Conservation (phyloP, 1,139 yeast species). For the Candida sp. region DNA sequence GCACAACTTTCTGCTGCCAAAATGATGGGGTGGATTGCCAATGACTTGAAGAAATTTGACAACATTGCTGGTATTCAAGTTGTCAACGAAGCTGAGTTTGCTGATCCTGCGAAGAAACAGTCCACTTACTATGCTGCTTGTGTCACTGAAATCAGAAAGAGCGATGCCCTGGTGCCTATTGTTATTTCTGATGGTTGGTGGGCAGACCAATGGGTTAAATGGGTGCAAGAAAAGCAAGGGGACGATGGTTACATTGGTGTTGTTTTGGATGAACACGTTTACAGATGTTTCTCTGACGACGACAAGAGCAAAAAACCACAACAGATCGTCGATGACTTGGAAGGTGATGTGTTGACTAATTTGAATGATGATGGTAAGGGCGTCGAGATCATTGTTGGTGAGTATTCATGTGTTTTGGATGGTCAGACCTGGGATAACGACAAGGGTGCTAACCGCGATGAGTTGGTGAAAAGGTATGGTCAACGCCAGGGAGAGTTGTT, state of each 20-base stretch:
- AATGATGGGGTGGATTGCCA: slow-evolving; percentile 62
- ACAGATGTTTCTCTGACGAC: slow-evolving; percentile 80
- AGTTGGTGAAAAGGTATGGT: slow-evolving; percentile 43
- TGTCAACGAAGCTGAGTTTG: slow-evolving; percentile 82
- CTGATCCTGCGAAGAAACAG: slow-evolving; percentile 52
- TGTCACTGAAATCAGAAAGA: slow-evolving; percentile 57
- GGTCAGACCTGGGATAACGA: slow-evolving; percentile 69
- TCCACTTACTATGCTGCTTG: slow-evolving; percentile 73
- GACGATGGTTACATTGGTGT: slow-evolving; percentile 55
- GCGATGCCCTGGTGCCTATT: slow-evolving; percentile 65
- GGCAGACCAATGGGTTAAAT: slow-evolving; percentile 78
- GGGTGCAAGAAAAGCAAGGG: slow-evolving; percentile 53
- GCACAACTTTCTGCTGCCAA: slow-evolving; percentile 52
- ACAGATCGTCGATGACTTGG: slow-evolving; percentile 63
- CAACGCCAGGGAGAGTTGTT: slow-evolving; percentile 47
- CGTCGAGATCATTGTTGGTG: slow-evolving; percentile 85
- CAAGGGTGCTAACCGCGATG: slow-evolving; percentile 47
- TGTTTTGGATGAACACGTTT: slow-evolving; percentile 83
- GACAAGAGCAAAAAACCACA: slow-evolving; percentile 72
- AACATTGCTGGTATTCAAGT: slow-evolving; percentile 85
- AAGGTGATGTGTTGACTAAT: slow-evolving; percentile 54
- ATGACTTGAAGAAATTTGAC: slow-evolving; percentile 58
- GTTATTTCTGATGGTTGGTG: slow-evolving; percentile 96
- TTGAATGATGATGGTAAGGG: slow-evolving; percentile 48
- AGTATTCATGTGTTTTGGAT: slow-evolving; percentile 88